Base-by-base conservation (phyloP, 1,284 basidiomycete species). In the Chalciporus sp. region DNA sequence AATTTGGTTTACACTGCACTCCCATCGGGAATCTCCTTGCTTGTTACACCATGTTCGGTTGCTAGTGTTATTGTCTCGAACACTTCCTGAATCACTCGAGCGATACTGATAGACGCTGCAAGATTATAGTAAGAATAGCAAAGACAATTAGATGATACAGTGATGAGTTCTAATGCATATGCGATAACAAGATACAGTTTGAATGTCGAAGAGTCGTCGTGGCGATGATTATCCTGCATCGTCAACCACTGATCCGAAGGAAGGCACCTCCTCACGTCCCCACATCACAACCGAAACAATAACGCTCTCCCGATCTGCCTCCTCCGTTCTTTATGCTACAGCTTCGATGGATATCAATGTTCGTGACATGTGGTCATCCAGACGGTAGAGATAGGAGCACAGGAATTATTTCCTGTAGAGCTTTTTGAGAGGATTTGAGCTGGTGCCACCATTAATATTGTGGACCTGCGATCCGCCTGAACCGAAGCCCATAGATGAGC, bases 401-500 rank as follows among this genome's bases (percentile, higher is more conserved):
- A 28, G 41, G 43, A 35, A 16, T 54, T 54, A 66, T 42, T 70
- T 71, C 42, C 68, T 67, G 56, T 47, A 69, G 7, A 70, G 10
- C 58, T 72, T 69, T 42, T 65, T 72, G 41, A 69, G 47, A 1
- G 66, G 60, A 47, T 64, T 71, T 46, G 61, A 45, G 23, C 56
- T 55, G 33, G 61, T 23, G 23, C 66, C 53, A 29, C 49, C 29
- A 27, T n/a, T n/a, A n/a, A n/a, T n/a, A n/a, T 14, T 61, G 53
- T 45, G 63, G 1, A 70, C 60, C 49, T 64, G 67, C 31, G 62
- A 49, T 31, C 52, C 49, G 55, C 56, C 28, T n/a, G 61, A 49
- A 49, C 56, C 64, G 31, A 56, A 14, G 50, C 70, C 56, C 62
- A 68, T 53, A 28, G 75, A 71, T 9, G 74, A 62, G 48, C 78